Conservation (phyloP, 768 basidiomycete genomes). For the Infundibulicybe gibba region DNA sequence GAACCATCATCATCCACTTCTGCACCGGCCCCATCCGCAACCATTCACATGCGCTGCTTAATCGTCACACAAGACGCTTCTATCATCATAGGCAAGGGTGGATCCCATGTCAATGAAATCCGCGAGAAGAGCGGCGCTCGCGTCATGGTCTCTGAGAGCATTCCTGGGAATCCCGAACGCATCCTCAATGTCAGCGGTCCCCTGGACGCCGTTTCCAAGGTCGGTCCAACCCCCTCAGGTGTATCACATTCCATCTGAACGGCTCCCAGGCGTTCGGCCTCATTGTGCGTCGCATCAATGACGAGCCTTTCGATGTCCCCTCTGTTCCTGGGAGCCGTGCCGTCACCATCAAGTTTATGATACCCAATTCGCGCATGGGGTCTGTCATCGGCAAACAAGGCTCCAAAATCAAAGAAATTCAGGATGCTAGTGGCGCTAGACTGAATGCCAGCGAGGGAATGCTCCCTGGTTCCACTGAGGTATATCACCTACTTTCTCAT, state of each 20-base stretch:
- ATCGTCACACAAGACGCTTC: conserved; percentile 99
- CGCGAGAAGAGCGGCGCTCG: conserved; percentile 95
- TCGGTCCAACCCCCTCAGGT: conserved; percentile 25
- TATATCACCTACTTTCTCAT: conserved; percentile 27
- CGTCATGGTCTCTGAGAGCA: conserved; percentile 97
- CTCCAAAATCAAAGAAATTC: conserved; percentile 98
- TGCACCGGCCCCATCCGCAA: conserved; percentile 55
- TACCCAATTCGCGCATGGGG: conserved; percentile 98
- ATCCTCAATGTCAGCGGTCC: conserved; percentile 96
- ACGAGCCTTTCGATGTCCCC: conserved; percentile 97
- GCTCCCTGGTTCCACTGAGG: conserved; percentile 99
- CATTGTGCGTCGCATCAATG: conserved; percentile 97
- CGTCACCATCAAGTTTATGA: conserved; percentile 99
- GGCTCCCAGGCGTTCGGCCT: conserved; percentile 86
- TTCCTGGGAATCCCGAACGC: conserved; percentile 98
- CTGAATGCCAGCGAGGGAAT: conserved; percentile 97
- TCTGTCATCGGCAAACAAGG: conserved; percentile 98
- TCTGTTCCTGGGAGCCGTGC: conserved; percentile 97
- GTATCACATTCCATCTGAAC: neutral
- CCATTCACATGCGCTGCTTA: conserved; percentile 96
- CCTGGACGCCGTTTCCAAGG: conserved; percentile 98
- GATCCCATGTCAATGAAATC: conserved; percentile 97
- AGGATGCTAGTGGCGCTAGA: conserved; percentile 95
- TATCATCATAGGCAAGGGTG: conserved; percentile 96
- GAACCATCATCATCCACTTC: conserved; percentile 49